Base-by-base conservation (phyloP, 257 asterid species). In the Penstemon barbatus region DNA sequence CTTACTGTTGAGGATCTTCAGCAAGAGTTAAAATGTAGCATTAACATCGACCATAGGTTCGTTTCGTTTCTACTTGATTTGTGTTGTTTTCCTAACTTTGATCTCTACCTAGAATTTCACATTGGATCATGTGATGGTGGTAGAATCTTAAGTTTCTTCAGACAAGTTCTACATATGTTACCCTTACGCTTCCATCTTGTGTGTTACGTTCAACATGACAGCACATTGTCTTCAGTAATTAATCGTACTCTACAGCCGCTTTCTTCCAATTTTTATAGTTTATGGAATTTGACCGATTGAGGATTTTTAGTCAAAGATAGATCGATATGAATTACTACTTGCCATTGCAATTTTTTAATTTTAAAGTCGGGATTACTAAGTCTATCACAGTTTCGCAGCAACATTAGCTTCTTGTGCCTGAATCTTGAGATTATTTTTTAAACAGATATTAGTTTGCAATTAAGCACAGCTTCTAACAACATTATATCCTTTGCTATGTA, bases 1-100 rank as follows among this genome's bases (percentile, higher is more conserved):
- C 87, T 94, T 70, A 87, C 88, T 0, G 95, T 89, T 72, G 99
- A 94, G 88, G 99, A 94, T 83, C 92, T 91, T 74, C 99, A 76
- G 41, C 99, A 94, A 80, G 99, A 91, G 84, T 80, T 94, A 5
- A 87, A 77, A 64, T 94, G 98, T 74, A 91, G 82, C 82, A 86
- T 94, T 66, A 91, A 84, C 73, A 70, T 94, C 68, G 86, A 79
- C 63, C 98, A 94, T 77, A 89, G 99, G 99, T 94, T 60, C 56
- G 81, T 78, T 63, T 55, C 53, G 61, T 12, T 71, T 65, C 72
- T 44, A 68, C 66, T 54, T 71, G 18, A 46, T 38, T 45, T 65
- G 9, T 38, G 43, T 45, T 45, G 43, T 53, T 45, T 59, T n/a
- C 40, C 8, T 7, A 39, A 11, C 8, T 33, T 54, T 48, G 46